A percentile compares a stretch with the other conserved stretches of the same genome.
phyloP scores from a whole-genome alignment of 1,284 basidiomycete species.

The Ceratobasidium sp. region DNA sequence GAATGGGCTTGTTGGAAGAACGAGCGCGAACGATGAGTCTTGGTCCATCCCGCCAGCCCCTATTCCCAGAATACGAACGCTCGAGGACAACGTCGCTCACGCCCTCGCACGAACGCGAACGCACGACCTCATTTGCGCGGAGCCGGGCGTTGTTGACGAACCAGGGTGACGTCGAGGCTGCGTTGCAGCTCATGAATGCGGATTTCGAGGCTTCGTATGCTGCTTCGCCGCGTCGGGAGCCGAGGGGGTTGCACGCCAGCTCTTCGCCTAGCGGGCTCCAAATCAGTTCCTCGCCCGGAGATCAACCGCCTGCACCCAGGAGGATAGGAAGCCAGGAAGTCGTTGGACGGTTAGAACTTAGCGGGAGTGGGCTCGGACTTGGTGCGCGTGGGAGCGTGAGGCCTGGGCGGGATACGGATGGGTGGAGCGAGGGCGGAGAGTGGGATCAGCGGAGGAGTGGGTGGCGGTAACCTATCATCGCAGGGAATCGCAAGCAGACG shows the following conservation, averaged over 20 bases:
- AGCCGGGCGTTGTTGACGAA: conserved; percentile 22
- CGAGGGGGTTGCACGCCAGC: conserved; percentile 2
- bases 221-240: not conserved
- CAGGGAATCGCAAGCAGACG: not conserved
- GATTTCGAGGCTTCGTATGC: conserved; percentile 25
- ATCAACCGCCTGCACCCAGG: no score
- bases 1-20: not conserved
- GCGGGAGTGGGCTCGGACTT: conserved; percentile 9
- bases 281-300: not conserved
- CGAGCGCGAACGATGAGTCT: not conserved
- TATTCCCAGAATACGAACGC: no score
- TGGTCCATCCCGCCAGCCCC: not conserved
- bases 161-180: conserved; percentile 23
- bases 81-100: no score
- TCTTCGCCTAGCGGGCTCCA: not conserved
- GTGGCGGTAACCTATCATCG: conserved; percentile 30
- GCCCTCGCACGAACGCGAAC: conserved; percentile 19
- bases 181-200: conserved; percentile 9
- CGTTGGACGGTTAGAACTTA: conserved; percentile 28
- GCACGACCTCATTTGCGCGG: conserved; percentile 16
- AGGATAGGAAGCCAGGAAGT: conserved; percentile 29
- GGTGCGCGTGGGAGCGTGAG: conserved; percentile 12
- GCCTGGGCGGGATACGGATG: conserved; percentile 24
- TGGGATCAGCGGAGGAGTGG: conserved; percentile 31
- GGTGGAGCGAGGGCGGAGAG: conserved; percentile 24